phyloP scores from a whole-genome alignment of 495 filamentous ascomycete genomes.

The Hyaloscypha bicolor region DNA sequence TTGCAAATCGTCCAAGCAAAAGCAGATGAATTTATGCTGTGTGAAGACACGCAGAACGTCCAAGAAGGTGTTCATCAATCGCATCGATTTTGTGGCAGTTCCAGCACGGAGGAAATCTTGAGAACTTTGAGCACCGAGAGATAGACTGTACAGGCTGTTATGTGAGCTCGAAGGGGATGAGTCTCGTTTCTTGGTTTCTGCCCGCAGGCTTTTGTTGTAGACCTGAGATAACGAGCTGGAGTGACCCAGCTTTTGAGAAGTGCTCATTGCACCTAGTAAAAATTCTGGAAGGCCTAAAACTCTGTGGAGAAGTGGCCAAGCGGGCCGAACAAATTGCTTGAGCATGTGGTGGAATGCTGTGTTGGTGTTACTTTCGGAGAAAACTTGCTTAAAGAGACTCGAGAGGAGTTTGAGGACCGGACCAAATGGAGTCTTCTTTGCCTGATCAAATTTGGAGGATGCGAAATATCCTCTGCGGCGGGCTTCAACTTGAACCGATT shows the following conservation, averaged over 20 bases:
- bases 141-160: conserved; percentile 27
- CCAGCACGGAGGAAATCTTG: conserved; percentile 73
- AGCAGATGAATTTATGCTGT: conserved; percentile 75
- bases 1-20: conserved; percentile 85
- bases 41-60: conserved; percentile 82
- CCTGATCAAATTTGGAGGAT: conserved; percentile 82
- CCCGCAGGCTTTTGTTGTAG: conserved; percentile 32
- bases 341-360: conserved; percentile 80
- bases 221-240: conserved; percentile 21
- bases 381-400: conserved; percentile 85
- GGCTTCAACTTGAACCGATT: conserved; percentile 73
- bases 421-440: conserved; percentile 78
- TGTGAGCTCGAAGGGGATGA: conserved; percentile 30
- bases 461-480: conserved; percentile 75
- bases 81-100: conserved; percentile 70
- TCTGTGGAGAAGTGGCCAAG: conserved; percentile 77
- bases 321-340: conserved; percentile 69
- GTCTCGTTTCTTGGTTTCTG: conserved; percentile 24
- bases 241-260: conserved; percentile 11
- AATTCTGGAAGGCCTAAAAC: conserved; percentile 81
- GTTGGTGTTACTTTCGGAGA: conserved; percentile 83
- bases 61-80: conserved; percentile 80
- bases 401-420: conserved; percentile 79
- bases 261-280: conserved; percentile 46
- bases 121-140: conserved; percentile 51